Conservation (phyloP, 371 early-diverging fungal genomes). For the Chytridium lagenaria region DNA sequence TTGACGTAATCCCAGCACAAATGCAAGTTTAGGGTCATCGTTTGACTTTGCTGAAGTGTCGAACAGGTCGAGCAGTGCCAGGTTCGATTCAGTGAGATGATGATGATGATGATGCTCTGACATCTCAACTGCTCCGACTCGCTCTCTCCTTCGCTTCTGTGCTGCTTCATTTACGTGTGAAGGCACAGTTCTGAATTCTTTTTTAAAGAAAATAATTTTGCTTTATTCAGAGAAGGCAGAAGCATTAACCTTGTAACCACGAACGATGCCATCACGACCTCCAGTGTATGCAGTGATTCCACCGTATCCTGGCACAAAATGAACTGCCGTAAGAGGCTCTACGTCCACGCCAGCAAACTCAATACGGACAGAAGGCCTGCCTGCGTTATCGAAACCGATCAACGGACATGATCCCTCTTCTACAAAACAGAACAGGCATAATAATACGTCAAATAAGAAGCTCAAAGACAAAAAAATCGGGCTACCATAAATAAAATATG, state of each 20-base stretch:
- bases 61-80: neutral
- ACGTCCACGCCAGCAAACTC: slow-evolving; percentile 14
- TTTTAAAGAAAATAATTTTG: no score
- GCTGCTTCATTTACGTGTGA: no score
- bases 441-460: neutral
- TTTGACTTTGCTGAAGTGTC: neutral
- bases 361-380: neutral
- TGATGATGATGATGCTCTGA: no score
- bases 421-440: neutral
- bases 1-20: slow-evolving; percentile 2
- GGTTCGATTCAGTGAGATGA: neutral
- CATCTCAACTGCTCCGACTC: neutral
- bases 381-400: neutral
- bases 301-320: neutral
- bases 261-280: neutral
- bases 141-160: no score
- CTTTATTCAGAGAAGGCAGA: no score
- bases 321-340: neutral
- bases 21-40: neutral
- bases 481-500: neutral
- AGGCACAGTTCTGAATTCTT: no score
- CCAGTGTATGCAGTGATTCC: neutral
- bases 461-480: neutral
- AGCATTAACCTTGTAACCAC: no score
- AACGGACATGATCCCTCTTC: slow-evolving; percentile 11